These are phyloP conservation scores for Malus asiatica DNA, from an alignment of 306 rosid genomes.

Conservation along the genomic window DNA sequence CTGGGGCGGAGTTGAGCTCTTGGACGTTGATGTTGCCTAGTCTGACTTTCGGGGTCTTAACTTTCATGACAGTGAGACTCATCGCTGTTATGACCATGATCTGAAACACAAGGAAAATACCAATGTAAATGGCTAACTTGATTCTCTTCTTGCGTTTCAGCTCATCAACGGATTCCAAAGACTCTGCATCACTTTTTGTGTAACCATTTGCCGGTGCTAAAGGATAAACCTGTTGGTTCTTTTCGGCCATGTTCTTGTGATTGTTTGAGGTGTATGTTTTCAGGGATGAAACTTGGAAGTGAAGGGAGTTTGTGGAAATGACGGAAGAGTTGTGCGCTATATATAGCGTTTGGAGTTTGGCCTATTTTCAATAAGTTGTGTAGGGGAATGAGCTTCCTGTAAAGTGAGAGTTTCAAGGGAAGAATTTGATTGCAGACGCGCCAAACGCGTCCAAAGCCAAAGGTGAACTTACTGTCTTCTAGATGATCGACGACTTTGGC, in stretches of 20 bases:
- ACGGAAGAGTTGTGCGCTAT: not conserved
- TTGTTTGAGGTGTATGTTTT: not conserved
- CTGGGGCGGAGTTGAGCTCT: not conserved
- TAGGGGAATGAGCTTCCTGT: not conserved
- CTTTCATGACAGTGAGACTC: not conserved
- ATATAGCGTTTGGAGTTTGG: not conserved
- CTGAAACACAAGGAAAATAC: not conserved
- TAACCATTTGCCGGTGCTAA: not conserved
- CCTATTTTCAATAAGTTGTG: not conserved
- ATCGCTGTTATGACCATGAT: not conserved
- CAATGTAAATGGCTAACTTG: not conserved
- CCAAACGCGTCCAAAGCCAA: not conserved
- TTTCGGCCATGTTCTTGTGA: not conserved
- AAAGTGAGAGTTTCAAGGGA: not conserved
- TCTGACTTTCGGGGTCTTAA: not conserved
- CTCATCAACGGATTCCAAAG: not conserved
- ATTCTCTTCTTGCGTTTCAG: not conserved
- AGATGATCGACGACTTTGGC: not conserved
- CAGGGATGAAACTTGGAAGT: not conserved
- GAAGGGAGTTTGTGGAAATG: not conserved
- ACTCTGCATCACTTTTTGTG: not conserved
- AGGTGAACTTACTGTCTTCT: not conserved
- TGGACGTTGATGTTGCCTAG: not conserved
- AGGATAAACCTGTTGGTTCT: not conserved
- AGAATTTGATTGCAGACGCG: not conserved